Evolutionary conservation across 2,329 filamentous ascomycete species (phyloP), one percentile per base, ranked within the genome.

Genomic region (Nigrospora osmanthi): DNA sequence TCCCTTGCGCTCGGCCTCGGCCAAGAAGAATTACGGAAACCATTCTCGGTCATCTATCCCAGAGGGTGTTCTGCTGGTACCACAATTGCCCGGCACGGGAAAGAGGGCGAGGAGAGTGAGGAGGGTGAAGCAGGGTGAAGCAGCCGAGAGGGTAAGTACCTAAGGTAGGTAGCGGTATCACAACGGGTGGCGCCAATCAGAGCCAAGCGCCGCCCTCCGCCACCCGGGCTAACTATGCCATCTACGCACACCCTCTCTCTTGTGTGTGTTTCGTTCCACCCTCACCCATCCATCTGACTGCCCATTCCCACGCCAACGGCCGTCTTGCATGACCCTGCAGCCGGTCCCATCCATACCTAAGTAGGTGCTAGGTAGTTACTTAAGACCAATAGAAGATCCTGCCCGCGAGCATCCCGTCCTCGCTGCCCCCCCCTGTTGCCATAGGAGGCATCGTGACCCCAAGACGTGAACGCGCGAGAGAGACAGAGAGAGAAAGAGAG

Each of bases 271-370:
- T 45, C 40, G 19, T 40, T 43, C 19, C 17, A 31, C 23, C 16
- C 15, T 40, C 35, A 35, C 40, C 39, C 36, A 36, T 17, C 44
- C 40, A 36, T 17, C 44, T 33, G 31, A 19, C 46, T 41, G 42
- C 30, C 46, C 38, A 47, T 44, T 45, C 39, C 34, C 42, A 19
- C 44, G 46, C 42, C 43, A 38, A 47, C 23, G 42, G 46, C 45
- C 43, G 45, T 45, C 38, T 43, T 48, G 46, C 46, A 48, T 48
- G 47, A 48, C 47, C 47, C 43, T 48, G 47, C 47, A 48, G 43
- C 45, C 15, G 33, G 35, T 43, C 38, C 47, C 47, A 48, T 42
- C 23, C 40, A 28, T 34, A 17, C 23, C 4, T 28, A 23, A 6
- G 7, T 10, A 23, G 4, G 19, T 7, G 4, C 4, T 4, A 7